These are phyloP conservation scores for Senecio squalidus DNA, from an alignment of 140 eudicot species.

Conservation along the genomic window DNA sequence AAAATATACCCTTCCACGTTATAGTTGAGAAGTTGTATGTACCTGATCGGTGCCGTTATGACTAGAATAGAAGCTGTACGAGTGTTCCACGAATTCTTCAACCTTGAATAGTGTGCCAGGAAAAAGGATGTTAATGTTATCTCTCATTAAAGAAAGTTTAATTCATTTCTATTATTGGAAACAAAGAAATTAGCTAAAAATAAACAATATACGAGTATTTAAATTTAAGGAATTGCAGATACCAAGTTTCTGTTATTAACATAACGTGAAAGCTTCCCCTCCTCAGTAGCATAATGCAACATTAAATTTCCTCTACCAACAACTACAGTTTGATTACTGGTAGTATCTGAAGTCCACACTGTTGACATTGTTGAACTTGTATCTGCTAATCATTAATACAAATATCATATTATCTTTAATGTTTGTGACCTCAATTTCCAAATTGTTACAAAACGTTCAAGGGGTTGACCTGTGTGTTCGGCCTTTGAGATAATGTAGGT, in stretches of 20 bases:
- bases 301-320: constrained; percentile 84
- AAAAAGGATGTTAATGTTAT: constrained; percentile 15
- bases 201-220: background rate
- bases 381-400: constrained; percentile 31
- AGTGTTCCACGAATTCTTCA: constrained; percentile 47
- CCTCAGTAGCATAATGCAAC: constrained; percentile 60
- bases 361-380: constrained; percentile 42
- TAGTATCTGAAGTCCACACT: constrained; percentile 37
- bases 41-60: constrained; percentile 78
- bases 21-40: constrained; percentile 13
- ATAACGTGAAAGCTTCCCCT: constrained; percentile 69
- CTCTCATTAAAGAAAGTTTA: background rate
- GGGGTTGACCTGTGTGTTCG: constrained; percentile 42
- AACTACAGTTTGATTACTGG: constrained; percentile 38
- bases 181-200: background rate
- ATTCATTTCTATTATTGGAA: background rate
- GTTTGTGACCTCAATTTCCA: constrained; percentile 13
- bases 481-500: constrained; percentile 66
- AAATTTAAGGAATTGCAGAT: background rate
- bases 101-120: constrained; percentile 44
- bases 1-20: background rate
- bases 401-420: background rate
- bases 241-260: constrained; percentile 65
- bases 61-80: constrained; percentile 74
- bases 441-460: background rate